Conservation (phyloP, 306 rosid species). For the Purshia tridentata region DNA sequence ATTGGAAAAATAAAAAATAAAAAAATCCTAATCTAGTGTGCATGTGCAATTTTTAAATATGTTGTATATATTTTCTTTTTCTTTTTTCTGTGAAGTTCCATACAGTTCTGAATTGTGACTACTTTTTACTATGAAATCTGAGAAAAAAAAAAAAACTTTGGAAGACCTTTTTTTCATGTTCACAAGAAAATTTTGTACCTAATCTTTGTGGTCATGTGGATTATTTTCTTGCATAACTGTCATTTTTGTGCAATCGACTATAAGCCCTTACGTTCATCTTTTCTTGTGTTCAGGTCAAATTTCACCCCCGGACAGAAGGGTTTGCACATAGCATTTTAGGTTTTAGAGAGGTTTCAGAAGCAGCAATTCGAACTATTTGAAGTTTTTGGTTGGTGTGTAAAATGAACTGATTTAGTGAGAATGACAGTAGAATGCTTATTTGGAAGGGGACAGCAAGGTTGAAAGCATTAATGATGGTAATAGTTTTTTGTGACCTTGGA, state of each 20-base stretch:
- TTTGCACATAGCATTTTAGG: slow-evolving; percentile 46
- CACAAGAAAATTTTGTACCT: no score
- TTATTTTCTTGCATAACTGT: background rate
- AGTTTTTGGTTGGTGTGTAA: slow-evolving; percentile 33
- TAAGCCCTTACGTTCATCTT: background rate
- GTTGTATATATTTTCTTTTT: no score
- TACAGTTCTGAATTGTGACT: no score
- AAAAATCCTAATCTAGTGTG: no score
- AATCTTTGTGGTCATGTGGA: background rate
- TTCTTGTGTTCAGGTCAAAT: slow-evolving; percentile 48
- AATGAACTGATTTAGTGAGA: slow-evolving; percentile 31
- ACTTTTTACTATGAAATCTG: no score
- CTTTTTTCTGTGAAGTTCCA: no score
- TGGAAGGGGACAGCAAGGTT: slow-evolving; percentile 13
- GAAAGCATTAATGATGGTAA: background rate
- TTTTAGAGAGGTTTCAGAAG: no score
- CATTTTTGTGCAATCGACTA: no score
- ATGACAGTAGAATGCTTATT: slow-evolving; percentile 33
- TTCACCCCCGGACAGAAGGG: slow-evolving; percentile 24
- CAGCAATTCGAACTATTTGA: background rate
- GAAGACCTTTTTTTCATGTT: no score
- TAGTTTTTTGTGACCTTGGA: background rate
- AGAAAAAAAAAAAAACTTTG: no score
- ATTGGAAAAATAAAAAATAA: no score
- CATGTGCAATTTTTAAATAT: no score